These are phyloP conservation scores for Centaurea solstitialis DNA, from an alignment of 129 eudicot genomes.

Conservation along the genomic window DNA sequence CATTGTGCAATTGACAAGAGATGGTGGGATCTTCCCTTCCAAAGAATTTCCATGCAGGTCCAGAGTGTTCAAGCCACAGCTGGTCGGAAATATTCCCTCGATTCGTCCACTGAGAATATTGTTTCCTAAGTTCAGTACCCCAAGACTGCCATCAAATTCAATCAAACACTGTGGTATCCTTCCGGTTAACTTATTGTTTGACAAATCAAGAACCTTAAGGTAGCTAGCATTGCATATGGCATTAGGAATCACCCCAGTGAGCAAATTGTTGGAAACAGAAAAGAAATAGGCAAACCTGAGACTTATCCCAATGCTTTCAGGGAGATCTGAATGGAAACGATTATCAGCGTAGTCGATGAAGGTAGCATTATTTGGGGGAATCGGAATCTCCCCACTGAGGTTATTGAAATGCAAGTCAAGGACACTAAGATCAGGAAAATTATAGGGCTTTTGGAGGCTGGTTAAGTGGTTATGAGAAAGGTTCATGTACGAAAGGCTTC, in stretches of 20 bases:
- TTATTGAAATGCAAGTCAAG: constrained; percentile 64
- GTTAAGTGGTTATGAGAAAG: constrained; percentile 53
- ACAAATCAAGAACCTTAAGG: constrained; percentile 58
- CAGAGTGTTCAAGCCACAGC: constrained; percentile 50
- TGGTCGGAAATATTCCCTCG: constrained; percentile 32
- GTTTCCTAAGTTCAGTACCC: constrained; percentile 49
- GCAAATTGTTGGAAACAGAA: constrained; percentile 52
- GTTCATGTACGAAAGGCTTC: constrained; percentile 33
- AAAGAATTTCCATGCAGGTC: constrained; percentile 48
- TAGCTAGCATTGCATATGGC: constrained; percentile 43
- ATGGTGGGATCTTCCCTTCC: constrained; percentile 47
- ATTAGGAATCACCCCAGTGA: constrained; percentile 50
- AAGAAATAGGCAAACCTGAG: constrained; percentile 30
- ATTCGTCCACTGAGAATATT: constrained; percentile 38
- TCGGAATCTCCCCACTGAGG: constrained; percentile 51
- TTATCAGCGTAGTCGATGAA: constrained; percentile 63
- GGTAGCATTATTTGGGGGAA: constrained; percentile 34
- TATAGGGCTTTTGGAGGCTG: constrained; percentile 36
- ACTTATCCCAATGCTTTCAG: constrained; percentile 30
- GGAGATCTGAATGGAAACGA: constrained; percentile 45
- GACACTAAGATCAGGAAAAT: not conserved
- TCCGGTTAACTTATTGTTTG: constrained; percentile 45
- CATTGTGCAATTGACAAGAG: constrained; percentile 42
- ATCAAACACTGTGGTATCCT: constrained; percentile 52
- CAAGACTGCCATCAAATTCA: constrained; percentile 15